Evolutionary conservation across 2,329 filamentous ascomycete species (phyloP), one percentile per base, ranked within the genome.

Genomic region (Pseudocercospora cruenta): DNA sequence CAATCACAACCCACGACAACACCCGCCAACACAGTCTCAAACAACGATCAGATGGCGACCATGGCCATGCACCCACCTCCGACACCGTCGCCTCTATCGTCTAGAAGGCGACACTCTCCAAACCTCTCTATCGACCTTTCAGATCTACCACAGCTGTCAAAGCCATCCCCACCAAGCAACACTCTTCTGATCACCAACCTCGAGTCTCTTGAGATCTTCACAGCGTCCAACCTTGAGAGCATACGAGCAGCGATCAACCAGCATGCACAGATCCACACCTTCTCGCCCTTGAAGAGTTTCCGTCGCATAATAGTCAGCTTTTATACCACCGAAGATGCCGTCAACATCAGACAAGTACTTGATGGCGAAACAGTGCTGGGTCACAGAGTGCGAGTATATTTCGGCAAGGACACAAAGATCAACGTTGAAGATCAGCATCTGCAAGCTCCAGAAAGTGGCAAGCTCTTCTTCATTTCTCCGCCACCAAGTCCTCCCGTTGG

Each of bases 141-240:
- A 68, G 86, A 84, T 75, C 81, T 94, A 49, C 91, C 92, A 58
- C 86, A 90, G 39, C 83, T 92, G 63, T 83, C 84, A 49, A 86
- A 88, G 76, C 91, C 91, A n/a, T 88, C 91, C 26, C 87, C 89
- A 62, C 90, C 91, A 5, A 91, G 90, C 71, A 95, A 95, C 82
- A 95, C 92, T 0, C 88, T 95, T 64, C 87, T 95, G 75, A 90
- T 95, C 76, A 95, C 92, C 74, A 93, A 93, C 81, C 87, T 95
- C 67, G 82, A 89, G 75, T 87, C 92, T 70, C 81, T 84, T 66
- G 88, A 90, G 74, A 88, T 93, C 81, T 95, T 94, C 84, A 84
- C 87, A 65, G 84, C 90, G 19, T 85, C 90, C 68, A 93, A 92
- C 79, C 85, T 94, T 66, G 86, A 90, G 73, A 88, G 86, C 67